A percentile compares a stretch with the other conserved stretches of the same genome.
These are phyloP conservation scores for Botrytis medusae DNA, from an alignment of 2,329 filamentous ascomycete genomes.

Conservation along the genomic window DNA sequence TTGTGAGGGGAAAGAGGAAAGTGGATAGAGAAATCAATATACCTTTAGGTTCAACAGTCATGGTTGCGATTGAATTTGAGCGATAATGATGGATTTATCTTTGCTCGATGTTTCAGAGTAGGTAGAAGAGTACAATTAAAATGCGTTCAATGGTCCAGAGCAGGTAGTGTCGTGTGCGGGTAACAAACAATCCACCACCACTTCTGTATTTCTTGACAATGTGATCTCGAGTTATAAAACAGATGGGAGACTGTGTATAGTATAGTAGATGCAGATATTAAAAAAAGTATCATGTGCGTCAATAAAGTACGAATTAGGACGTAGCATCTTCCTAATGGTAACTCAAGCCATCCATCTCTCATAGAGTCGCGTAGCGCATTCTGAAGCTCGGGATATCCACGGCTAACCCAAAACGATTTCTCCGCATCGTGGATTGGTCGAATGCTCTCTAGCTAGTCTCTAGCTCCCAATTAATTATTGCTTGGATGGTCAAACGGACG, in stretches of 20 bases:
- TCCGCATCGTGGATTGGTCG: neutral
- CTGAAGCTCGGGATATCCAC: neutral
- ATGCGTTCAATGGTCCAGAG: neutral
- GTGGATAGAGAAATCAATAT: neutral
- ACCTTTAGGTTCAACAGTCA: conserved; percentile 21
- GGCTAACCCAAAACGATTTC: neutral
- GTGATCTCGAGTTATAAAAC: neutral
- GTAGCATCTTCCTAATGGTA: neutral
- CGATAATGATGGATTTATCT: neutral
- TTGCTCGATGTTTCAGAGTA: neutral
- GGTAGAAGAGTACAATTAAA: neutral
- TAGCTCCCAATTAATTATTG: neutral
- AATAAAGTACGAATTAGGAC: neutral
- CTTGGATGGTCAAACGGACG: neutral
- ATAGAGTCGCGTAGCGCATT: neutral
- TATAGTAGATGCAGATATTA: neutral
- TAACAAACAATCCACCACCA: neutral
- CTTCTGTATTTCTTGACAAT: neutral
- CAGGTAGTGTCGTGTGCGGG: neutral
- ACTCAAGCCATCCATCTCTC: neutral
- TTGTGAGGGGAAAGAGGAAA: neutral
- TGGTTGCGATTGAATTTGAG: neutral
- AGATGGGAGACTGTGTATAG: neutral
- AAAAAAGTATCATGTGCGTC: neutral
- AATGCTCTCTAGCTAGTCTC: neutral